These are phyloP conservation scores for Colletotrichum salicis DNA, from an alignment of 2,329 filamentous ascomycete species.

Conservation along the genomic window DNA sequence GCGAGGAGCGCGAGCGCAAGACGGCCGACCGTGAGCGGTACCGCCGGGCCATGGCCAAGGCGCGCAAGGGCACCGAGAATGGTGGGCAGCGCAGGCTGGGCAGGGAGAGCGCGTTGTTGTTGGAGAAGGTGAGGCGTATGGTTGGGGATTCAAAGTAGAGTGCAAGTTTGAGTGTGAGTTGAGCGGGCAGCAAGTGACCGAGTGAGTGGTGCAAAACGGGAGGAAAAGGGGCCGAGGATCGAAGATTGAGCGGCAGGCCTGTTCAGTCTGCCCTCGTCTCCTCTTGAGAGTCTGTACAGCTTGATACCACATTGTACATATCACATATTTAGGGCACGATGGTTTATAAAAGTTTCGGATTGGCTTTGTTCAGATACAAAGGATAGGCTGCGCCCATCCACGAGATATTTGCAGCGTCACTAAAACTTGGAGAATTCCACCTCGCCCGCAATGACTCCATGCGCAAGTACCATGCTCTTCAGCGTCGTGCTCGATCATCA, in stretches of 20 bases:
- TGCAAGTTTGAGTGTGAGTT: background rate
- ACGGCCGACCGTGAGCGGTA: slow-evolving; percentile 73
- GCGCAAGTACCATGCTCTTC: slow-evolving; percentile 6
- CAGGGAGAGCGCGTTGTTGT: slow-evolving; percentile 79
- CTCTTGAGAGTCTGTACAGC: background rate
- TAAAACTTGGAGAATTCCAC: slow-evolving; percentile 4
- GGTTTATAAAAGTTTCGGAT: slow-evolving; percentile 1
- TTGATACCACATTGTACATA: slow-evolving; percentile 27
- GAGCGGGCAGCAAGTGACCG: too few relatives aligned
- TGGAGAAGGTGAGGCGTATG: slow-evolving; percentile 82
- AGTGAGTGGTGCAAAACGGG: too few relatives aligned
- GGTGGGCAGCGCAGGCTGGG: slow-evolving; percentile 80
- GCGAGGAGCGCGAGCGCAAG: slow-evolving; percentile 73
- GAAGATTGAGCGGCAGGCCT: background rate
- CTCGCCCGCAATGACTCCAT: background rate
- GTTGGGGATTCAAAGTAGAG: slow-evolving; percentile 56
- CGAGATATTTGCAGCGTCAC: slow-evolving; percentile 25
- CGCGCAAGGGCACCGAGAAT: slow-evolving; percentile 72
- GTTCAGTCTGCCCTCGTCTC: background rate
- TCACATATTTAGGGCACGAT: background rate
- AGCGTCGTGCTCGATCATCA: slow-evolving; percentile 13
- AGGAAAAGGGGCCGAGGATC: too few relatives aligned
- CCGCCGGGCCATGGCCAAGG: slow-evolving; percentile 77
- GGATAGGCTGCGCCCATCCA: slow-evolving; percentile 4
- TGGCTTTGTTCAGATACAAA: slow-evolving; percentile 3